These are phyloP conservation scores for Fermentozyma sake DNA, from an alignment of 1,139 yeast species.

Conservation along the genomic window DNA sequence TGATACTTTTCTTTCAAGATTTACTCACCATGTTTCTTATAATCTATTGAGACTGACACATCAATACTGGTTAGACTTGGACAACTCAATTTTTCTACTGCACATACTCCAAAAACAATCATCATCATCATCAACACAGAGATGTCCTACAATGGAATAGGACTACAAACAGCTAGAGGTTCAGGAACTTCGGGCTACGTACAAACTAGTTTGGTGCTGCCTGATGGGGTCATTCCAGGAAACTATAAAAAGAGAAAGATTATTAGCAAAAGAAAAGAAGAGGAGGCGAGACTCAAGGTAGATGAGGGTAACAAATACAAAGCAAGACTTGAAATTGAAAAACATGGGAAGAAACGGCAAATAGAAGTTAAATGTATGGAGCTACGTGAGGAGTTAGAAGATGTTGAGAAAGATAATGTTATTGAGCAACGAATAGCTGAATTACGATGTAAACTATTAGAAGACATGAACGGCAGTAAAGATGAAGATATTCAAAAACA, in stretches of 20 bases:
- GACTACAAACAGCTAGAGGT: slow-evolving; percentile 62
- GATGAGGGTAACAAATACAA: slow-evolving; percentile 14
- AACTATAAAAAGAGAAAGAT: slow-evolving; percentile 12
- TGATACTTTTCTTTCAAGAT: too few species aligned
- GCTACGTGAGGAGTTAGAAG: slow-evolving; percentile 53
- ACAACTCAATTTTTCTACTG: too few species aligned
- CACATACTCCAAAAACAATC: too few species aligned
- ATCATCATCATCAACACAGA: too few species aligned
- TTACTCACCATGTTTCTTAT: too few species aligned
- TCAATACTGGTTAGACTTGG: too few species aligned
- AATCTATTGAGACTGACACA: too few species aligned
- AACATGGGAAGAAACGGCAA: slow-evolving; percentile 45
- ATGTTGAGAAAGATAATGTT: slow-evolving; percentile 31
- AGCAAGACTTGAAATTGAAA: slow-evolving; percentile 27
- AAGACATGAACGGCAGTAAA: neutral
- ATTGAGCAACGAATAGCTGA: slow-evolving; percentile 19
- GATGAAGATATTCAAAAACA: neutral
- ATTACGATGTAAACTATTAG: slow-evolving; percentile 10
- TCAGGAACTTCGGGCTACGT: slow-evolving; percentile 71
- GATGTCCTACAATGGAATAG: slow-evolving; percentile 69
- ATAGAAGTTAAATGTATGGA: slow-evolving; percentile 56
- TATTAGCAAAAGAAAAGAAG: slow-evolving; percentile 11
- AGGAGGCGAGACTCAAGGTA: slow-evolving; percentile 4
- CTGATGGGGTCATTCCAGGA: slow-evolving; percentile 5
- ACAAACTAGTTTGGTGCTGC: slow-evolving; percentile 44